These are phyloP conservation scores for Balakata baccata DNA, from an alignment of 345 rosid genomes.

Conservation along the genomic window DNA sequence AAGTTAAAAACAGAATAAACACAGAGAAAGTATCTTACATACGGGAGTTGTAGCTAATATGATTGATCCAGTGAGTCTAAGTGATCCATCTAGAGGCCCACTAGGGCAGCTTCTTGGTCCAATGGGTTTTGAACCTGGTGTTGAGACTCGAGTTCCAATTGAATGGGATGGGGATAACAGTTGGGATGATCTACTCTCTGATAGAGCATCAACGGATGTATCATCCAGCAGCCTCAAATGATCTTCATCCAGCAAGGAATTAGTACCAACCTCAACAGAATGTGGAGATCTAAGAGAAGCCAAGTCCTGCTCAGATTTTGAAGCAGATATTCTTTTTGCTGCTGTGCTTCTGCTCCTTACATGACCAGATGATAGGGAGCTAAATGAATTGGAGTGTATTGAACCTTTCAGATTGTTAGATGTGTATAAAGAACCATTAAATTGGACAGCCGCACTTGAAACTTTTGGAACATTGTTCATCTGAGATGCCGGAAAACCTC, in stretches of 20 bases:
- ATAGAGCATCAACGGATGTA: slow-evolving; percentile 35
- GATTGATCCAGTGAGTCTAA: slow-evolving; percentile 39
- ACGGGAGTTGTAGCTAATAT: slow-evolving; percentile 57
- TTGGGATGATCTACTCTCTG: slow-evolving; percentile 44
- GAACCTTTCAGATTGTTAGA: slow-evolving; percentile 50
- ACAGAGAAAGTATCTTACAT: slow-evolving; percentile 63
- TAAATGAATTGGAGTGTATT: slow-evolving; percentile 47
- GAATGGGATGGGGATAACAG: slow-evolving; percentile 59
- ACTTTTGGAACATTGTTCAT: slow-evolving; percentile 38
- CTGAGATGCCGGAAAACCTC: slow-evolving; percentile 42
- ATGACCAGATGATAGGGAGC: slow-evolving; percentile 46
- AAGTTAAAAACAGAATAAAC: slow-evolving; percentile 9
- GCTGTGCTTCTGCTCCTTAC: slow-evolving; percentile 46
- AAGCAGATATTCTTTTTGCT: slow-evolving; percentile 47
- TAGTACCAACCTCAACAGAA: slow-evolving; percentile 41
- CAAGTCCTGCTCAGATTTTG: slow-evolving; percentile 85
- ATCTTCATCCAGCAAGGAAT: slow-evolving; percentile 47
- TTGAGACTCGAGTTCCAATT: slow-evolving; percentile 39
- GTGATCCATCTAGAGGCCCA: slow-evolving; percentile 42
- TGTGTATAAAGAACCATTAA: slow-evolving; percentile 48
- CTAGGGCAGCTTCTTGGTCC: slow-evolving; percentile 43
- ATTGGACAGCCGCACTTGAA: slow-evolving; percentile 30
- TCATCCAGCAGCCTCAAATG: slow-evolving; percentile 43
- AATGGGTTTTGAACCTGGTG: slow-evolving; percentile 42
- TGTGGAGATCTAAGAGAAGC: slow-evolving; percentile 60